phyloP scores from a whole-genome alignment of 495 filamentous ascomycete genomes.

The Lichenothelia convexa region DNA sequence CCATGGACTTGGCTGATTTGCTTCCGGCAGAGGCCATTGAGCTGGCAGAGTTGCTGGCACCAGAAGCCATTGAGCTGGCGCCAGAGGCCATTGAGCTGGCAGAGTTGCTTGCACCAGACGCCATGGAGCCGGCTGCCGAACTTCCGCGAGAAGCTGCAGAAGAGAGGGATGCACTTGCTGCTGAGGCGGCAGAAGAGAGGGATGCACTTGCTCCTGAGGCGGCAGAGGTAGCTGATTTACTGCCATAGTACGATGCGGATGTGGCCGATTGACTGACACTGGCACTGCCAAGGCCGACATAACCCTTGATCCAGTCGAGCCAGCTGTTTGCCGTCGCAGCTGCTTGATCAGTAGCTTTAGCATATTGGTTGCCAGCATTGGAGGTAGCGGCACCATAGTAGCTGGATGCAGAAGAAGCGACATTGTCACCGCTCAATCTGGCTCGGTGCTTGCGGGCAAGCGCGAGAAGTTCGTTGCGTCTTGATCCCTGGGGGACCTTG shows the following conservation, averaged over 20 bases:
- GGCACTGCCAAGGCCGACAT: neutral
- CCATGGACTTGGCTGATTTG: neutral
- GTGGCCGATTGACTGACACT: neutral
- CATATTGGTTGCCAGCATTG: slow-evolving; percentile 58
- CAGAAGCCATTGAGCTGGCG: no score
- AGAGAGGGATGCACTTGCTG: neutral
- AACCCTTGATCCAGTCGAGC: neutral
- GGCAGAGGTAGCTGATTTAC: no score
- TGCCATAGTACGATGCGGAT: neutral
- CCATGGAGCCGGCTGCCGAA: neutral
- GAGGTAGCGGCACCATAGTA: slow-evolving; percentile 67
- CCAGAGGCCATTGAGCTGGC: no score
- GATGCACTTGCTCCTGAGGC: neutral
- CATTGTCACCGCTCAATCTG: slow-evolving; percentile 32
- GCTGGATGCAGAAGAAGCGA: slow-evolving; percentile 35
- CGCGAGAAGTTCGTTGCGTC: slow-evolving; percentile 72
- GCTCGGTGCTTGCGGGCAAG: slow-evolving; percentile 80
- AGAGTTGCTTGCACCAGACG: neutral
- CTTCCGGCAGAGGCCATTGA: neutral
- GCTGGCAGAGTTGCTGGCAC: neutral
- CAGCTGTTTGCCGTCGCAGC: slow-evolving; percentile 34
- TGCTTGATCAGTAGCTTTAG: slow-evolving; percentile 55
- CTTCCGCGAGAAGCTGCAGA: neutral
- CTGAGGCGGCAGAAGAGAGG: neutral
- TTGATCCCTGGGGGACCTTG: slow-evolving; percentile 77